Base-by-base conservation (phyloP, 257 asterid genomes). In the Solanum paucissectum region DNA sequence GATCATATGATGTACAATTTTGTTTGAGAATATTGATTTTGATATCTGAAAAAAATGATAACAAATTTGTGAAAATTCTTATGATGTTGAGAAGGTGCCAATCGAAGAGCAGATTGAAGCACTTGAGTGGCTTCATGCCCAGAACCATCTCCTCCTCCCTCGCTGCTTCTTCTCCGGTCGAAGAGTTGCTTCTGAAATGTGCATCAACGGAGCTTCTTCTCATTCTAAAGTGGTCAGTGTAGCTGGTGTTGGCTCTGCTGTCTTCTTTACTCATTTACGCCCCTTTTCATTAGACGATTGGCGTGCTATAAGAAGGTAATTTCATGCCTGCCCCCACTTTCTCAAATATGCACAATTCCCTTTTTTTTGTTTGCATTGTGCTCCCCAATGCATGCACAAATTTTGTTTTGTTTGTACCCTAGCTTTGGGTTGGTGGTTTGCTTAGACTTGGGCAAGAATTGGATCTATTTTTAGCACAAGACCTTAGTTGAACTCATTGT, bases 81-180 rank as follows among this genome's bases (percentile, higher is more conserved):
- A 4, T 13, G 55, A 46, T 46, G 7, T 46, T 46, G 55, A 46
- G 32, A 55, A 97, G 99, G 98, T 96, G 76, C 99, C 99, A n/a
- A 91, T 97, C 32, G 85, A 90, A 88, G 89, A 94, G 92, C 93
- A 91, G 84, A 91, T 95, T n/a, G 95, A 91, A 55, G 96, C 98
- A 46, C 94, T 96, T 6, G 94, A 95, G 32, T 97, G 99, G 99
- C 98, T 97, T 23, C 94, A 92, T 69, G 93, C 96, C 9, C 99
- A 97, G 89, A 87, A 83, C 71, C 92, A 91, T 13, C 75, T 55
- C 42, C 81, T 86, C 83, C 95, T 95, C 52, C 99, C 99, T 12
- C 98, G 99, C 44, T 95, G 98, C 85, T 97, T 89, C 89, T 97
- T 97, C 93, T 96, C 99, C 83, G 95, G 98, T 73, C 92, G 99